These are phyloP conservation scores for Sporisorium scitamineum DNA, from an alignment of 1,284 basidiomycete species.

Conservation along the genomic window DNA sequence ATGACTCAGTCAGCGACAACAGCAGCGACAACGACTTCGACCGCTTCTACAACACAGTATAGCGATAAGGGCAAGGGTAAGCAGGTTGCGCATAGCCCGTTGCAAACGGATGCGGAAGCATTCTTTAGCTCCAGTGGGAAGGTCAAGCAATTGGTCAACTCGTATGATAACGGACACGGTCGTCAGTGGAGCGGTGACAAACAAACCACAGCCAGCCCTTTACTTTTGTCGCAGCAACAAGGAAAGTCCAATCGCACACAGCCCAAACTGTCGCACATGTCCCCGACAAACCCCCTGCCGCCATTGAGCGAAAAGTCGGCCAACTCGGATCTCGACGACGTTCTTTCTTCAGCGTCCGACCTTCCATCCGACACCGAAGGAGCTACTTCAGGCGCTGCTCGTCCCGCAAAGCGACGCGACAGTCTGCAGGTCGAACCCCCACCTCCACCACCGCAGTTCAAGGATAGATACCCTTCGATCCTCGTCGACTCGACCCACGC, in stretches of 20 bases:
- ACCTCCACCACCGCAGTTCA: constrained; percentile 36
- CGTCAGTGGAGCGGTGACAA: constrained; percentile 9
- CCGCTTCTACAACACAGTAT: neutral
- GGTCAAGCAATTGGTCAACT: constrained; percentile 7
- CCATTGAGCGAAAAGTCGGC: constrained; percentile 39
- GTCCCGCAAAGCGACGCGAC: constrained; percentile 23
- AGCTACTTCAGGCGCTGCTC: neutral
- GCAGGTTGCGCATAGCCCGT: neutral
- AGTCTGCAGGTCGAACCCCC: constrained; percentile 49
- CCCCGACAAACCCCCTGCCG: constrained; percentile 18
- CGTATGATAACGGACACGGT: constrained; percentile 4
- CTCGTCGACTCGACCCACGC: constrained; percentile 40
- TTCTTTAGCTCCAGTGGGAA: constrained; percentile 24
- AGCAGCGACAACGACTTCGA: constrained; percentile 18
- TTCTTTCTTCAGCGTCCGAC: constrained; percentile 17
- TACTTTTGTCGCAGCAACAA: constrained; percentile 6
- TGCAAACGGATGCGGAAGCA: constrained; percentile 20
- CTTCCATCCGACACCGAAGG: constrained; percentile 20
- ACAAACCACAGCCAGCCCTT: neutral
- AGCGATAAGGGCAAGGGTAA: constrained; percentile 18
- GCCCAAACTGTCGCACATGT: constrained; percentile 17
- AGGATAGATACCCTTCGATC: constrained; percentile 41
- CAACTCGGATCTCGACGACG: constrained; percentile 26
- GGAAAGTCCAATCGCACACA: neutral
- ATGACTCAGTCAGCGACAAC: constrained; percentile 1